phyloP scores from a whole-genome alignment of 2,329 filamentous ascomycete genomes.

The Epichloe uncinata region DNA sequence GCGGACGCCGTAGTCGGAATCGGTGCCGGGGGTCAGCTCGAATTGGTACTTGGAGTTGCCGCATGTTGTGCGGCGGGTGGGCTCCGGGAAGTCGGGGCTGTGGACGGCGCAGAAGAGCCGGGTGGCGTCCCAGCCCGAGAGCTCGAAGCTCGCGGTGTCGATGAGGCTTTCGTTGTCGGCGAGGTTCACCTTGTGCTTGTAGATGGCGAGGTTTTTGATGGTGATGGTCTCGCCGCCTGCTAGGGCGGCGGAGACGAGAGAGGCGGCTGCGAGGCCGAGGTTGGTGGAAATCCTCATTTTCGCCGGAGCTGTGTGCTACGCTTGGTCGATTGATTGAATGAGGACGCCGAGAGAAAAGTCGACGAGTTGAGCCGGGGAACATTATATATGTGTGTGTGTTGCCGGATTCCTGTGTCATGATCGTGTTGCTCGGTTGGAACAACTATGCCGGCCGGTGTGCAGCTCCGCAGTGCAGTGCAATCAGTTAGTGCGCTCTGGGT shows the following conservation, averaged over 20 bases:
- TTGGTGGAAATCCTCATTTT: not conserved
- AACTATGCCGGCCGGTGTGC: no score
- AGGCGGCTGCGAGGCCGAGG: not conserved
- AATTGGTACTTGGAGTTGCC: slow-evolving; percentile 14
- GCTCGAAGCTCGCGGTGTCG: slow-evolving; percentile 10
- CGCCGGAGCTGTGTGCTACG: no score
- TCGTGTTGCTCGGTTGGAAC: no score
- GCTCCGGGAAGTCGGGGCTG: slow-evolving; percentile 9
- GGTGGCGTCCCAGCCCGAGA: slow-evolving; percentile 10
- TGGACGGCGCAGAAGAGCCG: slow-evolving; percentile 7
- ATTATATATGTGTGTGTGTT: no score
- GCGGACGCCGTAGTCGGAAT: no score
- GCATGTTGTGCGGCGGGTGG: slow-evolving; percentile 13
- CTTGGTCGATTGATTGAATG: not conserved
- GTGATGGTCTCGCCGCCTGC: slow-evolving; percentile 12
- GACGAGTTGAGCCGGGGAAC: no score
- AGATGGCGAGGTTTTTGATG: slow-evolving; percentile 12
- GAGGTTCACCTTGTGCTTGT: slow-evolving; percentile 10
- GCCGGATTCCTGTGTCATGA: no score
- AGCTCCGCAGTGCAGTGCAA: no score
- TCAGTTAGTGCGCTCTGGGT: no score
- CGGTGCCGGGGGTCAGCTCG: no score
- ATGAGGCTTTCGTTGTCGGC: slow-evolving; percentile 1
- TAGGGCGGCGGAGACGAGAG: not conserved
- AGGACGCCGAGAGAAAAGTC: not conserved